Conservation (phyloP, 768 basidiomycete species). For the Exsudoporus frostii region DNA sequence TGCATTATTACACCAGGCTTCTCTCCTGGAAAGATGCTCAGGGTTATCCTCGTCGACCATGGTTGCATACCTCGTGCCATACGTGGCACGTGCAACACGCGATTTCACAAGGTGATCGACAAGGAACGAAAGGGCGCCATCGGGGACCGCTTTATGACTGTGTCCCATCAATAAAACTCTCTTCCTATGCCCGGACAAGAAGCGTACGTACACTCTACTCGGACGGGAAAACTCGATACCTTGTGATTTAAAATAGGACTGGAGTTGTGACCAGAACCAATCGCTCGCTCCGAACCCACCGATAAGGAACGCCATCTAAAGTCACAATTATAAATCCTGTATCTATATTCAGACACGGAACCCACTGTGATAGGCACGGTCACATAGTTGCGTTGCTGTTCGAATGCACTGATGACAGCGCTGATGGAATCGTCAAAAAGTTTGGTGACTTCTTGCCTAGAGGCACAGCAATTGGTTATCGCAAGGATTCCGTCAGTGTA, state of each 20-base stretch:
- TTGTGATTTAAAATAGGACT: slow-evolving; percentile 31
- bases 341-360: not conserved
- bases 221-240: slow-evolving; percentile 45
- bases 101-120: slow-evolving; percentile 44
- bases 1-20: slow-evolving; percentile 1
- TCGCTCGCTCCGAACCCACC: slow-evolving; percentile 51
- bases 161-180: not conserved
- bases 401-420: slow-evolving; percentile 31
- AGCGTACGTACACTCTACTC: slow-evolving; percentile 43
- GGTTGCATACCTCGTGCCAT: slow-evolving; percentile 49
- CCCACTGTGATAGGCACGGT: slow-evolving; percentile 29
- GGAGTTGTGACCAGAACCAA: slow-evolving; percentile 41
- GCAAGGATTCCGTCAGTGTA: not conserved
- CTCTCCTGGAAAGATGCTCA: slow-evolving; percentile 8
- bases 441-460: slow-evolving; percentile 34
- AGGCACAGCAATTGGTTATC: not conserved
- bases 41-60: not conserved
- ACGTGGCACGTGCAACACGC: slow-evolving; percentile 44
- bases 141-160: slow-evolving; percentile 45
- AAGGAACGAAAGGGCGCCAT: slow-evolving; percentile 40
- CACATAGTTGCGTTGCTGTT: slow-evolving; percentile 22
- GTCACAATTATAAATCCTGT: not conserved
- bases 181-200: not conserved
- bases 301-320: slow-evolving; percentile 39
- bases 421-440: slow-evolving; percentile 43